Evolutionary conservation across 1,284 basidiomycete genomes (phyloP).

Genomic region (Mycena sp.): DNA sequence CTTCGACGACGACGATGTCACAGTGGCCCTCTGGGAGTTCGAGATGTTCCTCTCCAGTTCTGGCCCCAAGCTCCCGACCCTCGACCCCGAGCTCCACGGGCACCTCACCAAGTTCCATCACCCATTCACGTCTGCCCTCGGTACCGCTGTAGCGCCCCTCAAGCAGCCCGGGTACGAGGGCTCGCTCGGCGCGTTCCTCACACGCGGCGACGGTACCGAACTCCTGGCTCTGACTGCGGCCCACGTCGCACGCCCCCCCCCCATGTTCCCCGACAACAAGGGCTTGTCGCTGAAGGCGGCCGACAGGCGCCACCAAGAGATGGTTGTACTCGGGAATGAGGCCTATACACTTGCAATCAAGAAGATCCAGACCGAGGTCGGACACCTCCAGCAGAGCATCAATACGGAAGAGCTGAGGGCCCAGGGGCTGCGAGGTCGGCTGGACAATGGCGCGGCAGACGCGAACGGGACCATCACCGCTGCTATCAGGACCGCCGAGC

Average conservation of each 20-base stretch:
- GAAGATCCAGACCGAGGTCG: slow-evolving; percentile 43
- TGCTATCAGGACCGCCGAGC: slow-evolving; percentile 33
- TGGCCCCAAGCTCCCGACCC: slow-evolving; percentile 40
- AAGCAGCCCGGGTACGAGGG: slow-evolving; percentile 42
- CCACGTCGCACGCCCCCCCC: slow-evolving; percentile 46
- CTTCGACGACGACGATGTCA: slow-evolving; percentile 34
- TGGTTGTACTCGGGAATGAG: slow-evolving; percentile 46
- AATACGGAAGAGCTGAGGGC: too few species aligned
- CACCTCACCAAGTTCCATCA: too few species aligned
- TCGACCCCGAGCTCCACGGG: slow-evolving; percentile 38
- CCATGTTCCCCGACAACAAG: slow-evolving; percentile 37
- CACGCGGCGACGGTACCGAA: slow-evolving; percentile 38
- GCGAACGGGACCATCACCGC: slow-evolving; percentile 32
- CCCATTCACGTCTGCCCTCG: slow-evolving; percentile 48
- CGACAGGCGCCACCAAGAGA: slow-evolving; percentile 43
- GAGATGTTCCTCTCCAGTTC: slow-evolving; percentile 22
- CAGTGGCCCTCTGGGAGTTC: slow-evolving; percentile 34
- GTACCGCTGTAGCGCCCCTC: slow-evolving; percentile 43
- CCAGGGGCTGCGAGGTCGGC: slow-evolving; percentile 34
- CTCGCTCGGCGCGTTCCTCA: slow-evolving; percentile 45
- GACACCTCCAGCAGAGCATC: slow-evolving; percentile 36
- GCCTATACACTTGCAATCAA: slow-evolving; percentile 41
- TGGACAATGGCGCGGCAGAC: slow-evolving; percentile 37
- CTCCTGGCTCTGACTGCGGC: slow-evolving; percentile 43
- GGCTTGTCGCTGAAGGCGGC: slow-evolving; percentile 33